Evolutionary conservation across 2,329 filamentous ascomycete species (phyloP).

Genomic region (Fusarium anguioides): DNA sequence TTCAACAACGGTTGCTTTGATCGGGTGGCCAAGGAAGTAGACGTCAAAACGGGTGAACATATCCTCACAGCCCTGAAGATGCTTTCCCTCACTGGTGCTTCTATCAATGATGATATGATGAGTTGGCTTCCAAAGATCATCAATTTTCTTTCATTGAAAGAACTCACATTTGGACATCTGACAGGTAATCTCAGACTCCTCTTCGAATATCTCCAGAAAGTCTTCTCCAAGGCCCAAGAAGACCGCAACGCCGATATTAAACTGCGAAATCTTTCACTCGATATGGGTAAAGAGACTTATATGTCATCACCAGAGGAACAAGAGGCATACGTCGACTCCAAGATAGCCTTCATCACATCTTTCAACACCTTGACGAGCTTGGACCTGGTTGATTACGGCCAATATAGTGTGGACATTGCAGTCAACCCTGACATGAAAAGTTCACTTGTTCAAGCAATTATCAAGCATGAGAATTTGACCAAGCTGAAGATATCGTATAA

Average conservation of each 20-base stretch:
- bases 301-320: background rate
- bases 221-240: background rate
- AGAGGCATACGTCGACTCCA: background rate
- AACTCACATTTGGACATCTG: background rate
- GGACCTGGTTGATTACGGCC: background rate
- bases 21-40: too few species aligned
- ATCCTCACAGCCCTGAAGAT: constrained; percentile 13
- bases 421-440: constrained; percentile 9
- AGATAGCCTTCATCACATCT: constrained; percentile 22
- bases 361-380: constrained; percentile 30
- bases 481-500: constrained; percentile 10
- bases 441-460: constrained; percentile 21
- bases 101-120: background rate
- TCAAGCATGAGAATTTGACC: constrained; percentile 28
- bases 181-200: background rate
- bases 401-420: background rate
- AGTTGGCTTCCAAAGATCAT: constrained; percentile 5
- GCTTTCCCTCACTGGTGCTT: background rate
- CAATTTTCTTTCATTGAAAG: constrained; percentile 18
- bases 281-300: background rate
- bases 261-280: constrained; percentile 2
- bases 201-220: background rate
- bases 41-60: background rate
- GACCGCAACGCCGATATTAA: background rate
- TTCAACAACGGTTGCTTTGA: too few species aligned